phyloP scores from a whole-genome alignment of 441 rosid species.

The Populus hybrid region DNA sequence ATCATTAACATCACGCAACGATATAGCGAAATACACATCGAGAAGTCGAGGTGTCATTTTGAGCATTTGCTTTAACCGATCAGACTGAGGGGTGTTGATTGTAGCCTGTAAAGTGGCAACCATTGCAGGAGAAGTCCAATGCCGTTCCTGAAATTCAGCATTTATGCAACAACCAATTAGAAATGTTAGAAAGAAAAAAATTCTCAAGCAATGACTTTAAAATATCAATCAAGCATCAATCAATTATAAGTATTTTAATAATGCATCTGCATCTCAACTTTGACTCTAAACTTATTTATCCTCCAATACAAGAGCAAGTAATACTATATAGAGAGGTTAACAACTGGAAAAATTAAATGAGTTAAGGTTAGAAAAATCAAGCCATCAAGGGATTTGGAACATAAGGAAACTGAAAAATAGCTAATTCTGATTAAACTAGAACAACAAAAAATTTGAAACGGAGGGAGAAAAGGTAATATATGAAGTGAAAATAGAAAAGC shows the following conservation, averaged over 20 bases:
- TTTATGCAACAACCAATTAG: constrained; percentile 7
- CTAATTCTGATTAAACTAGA: not conserved
- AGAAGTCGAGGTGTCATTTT: constrained; percentile 74
- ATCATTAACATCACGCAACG: constrained; percentile 66
- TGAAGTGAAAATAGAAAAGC: not conserved
- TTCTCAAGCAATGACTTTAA: not conserved
- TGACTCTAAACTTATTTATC: not conserved
- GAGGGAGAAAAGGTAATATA: not conserved
- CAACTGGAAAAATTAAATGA: not conserved
- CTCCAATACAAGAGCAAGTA: not conserved
- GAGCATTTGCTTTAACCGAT: constrained; percentile 70
- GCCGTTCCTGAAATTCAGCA: constrained; percentile 74
- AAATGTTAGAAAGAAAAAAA: not conserved
- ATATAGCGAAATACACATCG: constrained; percentile 67
- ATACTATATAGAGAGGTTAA: not conserved
- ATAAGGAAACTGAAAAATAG: not conserved
- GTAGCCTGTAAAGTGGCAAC: constrained; percentile 79
- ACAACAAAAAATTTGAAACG: not conserved
- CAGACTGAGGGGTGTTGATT: constrained; percentile 62
- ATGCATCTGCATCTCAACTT: not conserved
- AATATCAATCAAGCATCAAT: not conserved
- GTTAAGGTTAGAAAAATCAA: not conserved
- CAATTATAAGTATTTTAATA: too few species aligned
- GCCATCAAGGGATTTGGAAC: not conserved
- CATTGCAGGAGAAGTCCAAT: constrained; percentile 73